phyloP scores from a whole-genome alignment of 345 rosid species.

The Moringa oleifera region DNA sequence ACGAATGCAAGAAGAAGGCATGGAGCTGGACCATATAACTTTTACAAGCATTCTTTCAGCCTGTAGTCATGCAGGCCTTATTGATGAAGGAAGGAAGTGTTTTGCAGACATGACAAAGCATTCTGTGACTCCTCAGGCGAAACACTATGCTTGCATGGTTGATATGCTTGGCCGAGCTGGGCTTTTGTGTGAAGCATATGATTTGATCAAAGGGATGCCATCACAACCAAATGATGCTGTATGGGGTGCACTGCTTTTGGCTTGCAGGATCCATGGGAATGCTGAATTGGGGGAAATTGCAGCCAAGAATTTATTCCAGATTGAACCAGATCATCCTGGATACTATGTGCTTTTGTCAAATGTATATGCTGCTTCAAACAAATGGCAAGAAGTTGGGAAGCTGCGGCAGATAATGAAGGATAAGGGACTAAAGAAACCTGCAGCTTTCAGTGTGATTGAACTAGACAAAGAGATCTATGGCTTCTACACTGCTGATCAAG shows the following conservation, averaged over 20 bases:
- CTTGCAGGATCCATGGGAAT: constrained; percentile 52
- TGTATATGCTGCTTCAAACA: constrained; percentile 48
- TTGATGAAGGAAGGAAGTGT: constrained; percentile 46
- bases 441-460: constrained; percentile 47
- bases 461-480: constrained; percentile 19
- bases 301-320: constrained; percentile 36
- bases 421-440: constrained; percentile 52
- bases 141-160: too few species aligned
- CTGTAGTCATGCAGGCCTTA: constrained; percentile 57
- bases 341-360: constrained; percentile 54
- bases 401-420: constrained; percentile 44
- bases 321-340: constrained; percentile 49
- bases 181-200: constrained; percentile 40
- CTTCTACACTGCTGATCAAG: constrained; percentile 45
- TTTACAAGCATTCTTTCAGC: constrained; percentile 52
- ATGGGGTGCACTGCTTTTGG: constrained; percentile 61
- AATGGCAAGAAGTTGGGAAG: constrained; percentile 48
- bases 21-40: constrained; percentile 45
- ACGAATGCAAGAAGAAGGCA: constrained; percentile 38
- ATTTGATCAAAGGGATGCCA: constrained; percentile 45
- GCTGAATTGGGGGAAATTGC: constrained; percentile 40
- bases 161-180: constrained; percentile 66
- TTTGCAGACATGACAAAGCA: constrained; percentile 38
- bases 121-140: constrained; percentile 27
- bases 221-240: constrained; percentile 36